Evolutionary conservation across 2,329 filamentous ascomycete species (phyloP), one percentile per base, ranked within the genome.

Genomic region (Talaromyces albobiverticillius): DNA sequence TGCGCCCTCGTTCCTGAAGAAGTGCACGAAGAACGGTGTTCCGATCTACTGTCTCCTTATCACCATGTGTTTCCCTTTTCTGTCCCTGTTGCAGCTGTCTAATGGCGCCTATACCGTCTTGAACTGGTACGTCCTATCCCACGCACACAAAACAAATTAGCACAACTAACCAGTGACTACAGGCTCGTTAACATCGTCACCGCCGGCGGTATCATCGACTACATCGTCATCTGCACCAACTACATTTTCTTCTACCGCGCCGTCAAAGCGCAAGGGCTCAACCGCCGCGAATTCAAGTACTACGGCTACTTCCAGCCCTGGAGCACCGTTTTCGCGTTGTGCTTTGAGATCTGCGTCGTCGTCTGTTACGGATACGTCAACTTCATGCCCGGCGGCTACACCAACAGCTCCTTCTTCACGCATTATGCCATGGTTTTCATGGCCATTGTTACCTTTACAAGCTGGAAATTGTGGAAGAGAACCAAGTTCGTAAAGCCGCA

Each of bases 381-480:
- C 53, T 92, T 92, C 68, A 75, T 83, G 9, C 71, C 78, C 49
- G 77, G 76, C 51, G 75, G 74, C 41, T 88, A 87, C 58, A 81
- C 86, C 67, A 86, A 86, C 76, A 83, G 85, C 75, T 85, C 81
- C 62, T 90, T 90, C 71, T 81, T 90, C 67, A 89, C 85, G 1
- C 86, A 85, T 42, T 90, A 90, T 68, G 74, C 86, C 14, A 87
- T 87, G 55, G 89, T 91, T 61, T 87, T 87, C 1, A 70, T 90
- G 32, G 90, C 88, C 69, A 71, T 90, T 9, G 71, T 79, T 26
- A 78, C 87, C 65, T 82, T 89, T 65, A 81, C 84, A 58, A 86
- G 85, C 1, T 84, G 84, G 74, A 88, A 87, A 55, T 79, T 57
- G 60, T 70, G n/a, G 59, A 81, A 76, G 55, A 80, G 78, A 72